A percentile compares a stretch with the other conserved stretches of the same genome.
Evolutionary conservation across 2,329 filamentous ascomycete species (phyloP).

Genomic region (Rasamsonia emersonii): DNA sequence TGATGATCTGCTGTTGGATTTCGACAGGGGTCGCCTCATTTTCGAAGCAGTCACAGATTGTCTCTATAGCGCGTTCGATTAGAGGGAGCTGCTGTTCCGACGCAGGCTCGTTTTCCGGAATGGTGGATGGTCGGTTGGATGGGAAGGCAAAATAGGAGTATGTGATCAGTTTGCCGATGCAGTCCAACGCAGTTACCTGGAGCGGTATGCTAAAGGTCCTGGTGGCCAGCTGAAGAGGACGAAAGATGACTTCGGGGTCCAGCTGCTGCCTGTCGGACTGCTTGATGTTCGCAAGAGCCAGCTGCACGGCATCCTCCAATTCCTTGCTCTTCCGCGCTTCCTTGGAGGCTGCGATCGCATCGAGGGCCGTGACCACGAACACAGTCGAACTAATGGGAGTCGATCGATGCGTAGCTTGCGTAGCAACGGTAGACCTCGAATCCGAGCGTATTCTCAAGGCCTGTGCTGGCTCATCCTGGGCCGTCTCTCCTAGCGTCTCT

Average conservation of each 20-base stretch:
- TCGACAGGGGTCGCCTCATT: constrained; percentile 87
- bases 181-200: constrained; percentile 85
- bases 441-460: constrained; percentile 45
- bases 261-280: constrained; percentile 71
- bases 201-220: constrained; percentile 77
- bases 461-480: constrained; percentile 17
- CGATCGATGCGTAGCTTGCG: constrained; percentile 42
- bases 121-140: constrained; percentile 26
- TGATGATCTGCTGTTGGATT: constrained; percentile 95
- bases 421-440: constrained; percentile 51
- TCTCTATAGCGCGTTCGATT: constrained; percentile 96
- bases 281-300: constrained; percentile 77
- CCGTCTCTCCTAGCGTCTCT: constrained; percentile 14
- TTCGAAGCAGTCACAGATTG: constrained; percentile 98
- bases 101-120: constrained; percentile 16
- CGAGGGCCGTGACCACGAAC: constrained; percentile 88
- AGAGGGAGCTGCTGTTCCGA: constrained; percentile 55
- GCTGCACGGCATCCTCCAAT: constrained; percentile 70
- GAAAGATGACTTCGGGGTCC: constrained; percentile 85
- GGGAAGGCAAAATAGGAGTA: constrained; percentile 93
- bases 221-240: constrained; percentile 80
- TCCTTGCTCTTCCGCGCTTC: constrained; percentile 83
- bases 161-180: constrained; percentile 97
- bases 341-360: constrained; percentile 83
- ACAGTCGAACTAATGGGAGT: constrained; percentile 85